These are phyloP conservation scores for Arthroderma sp. DNA, from an alignment of 2,329 filamentous ascomycete species.

Conservation along the genomic window DNA sequence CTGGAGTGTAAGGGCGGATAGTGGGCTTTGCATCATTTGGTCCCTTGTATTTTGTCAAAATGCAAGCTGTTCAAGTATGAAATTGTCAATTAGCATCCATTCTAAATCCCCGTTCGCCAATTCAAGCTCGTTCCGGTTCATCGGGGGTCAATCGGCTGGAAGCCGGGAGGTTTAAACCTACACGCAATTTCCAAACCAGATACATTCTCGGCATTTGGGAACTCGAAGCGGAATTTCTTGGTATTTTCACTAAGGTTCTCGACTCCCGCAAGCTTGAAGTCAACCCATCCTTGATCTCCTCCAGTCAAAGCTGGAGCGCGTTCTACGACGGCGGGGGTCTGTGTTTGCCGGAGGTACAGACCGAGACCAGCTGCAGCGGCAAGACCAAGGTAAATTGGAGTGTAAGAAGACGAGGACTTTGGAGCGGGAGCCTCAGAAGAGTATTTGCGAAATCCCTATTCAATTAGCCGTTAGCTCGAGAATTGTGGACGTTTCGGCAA, in stretches of 20 bases:
- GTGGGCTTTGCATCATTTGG: constrained; percentile 72
- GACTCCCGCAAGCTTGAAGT: constrained; percentile 63
- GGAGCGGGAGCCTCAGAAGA: constrained; percentile 42
- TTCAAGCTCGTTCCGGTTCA: neutral
- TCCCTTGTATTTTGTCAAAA: constrained; percentile 85
- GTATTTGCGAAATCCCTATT: constrained; percentile 55
- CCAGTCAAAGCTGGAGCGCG: constrained; percentile 54
- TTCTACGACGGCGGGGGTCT: constrained; percentile 20
- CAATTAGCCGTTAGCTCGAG: constrained; percentile 3
- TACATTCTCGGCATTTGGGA: constrained; percentile 71
- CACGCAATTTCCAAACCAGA: constrained; percentile 72
- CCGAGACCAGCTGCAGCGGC: constrained; percentile 41
- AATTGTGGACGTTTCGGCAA: neutral
- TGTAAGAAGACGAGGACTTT: constrained; percentile 36
- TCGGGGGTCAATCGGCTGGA: neutral
- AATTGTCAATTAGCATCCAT: constrained; percentile 2
- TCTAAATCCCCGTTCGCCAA: neutral
- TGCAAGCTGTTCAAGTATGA: constrained; percentile 40
- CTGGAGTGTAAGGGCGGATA: constrained; percentile 84
- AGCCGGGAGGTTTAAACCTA: constrained; percentile 19
- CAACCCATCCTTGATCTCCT: constrained; percentile 79
- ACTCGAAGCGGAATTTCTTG: constrained; percentile 78
- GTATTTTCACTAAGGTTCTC: constrained; percentile 86
- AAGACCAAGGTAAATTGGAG: constrained; percentile 41
- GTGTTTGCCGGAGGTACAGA: constrained; percentile 37